phyloP scores from a whole-genome alignment of 2,329 filamentous ascomycete genomes.

The Metarhizium brunneum region DNA sequence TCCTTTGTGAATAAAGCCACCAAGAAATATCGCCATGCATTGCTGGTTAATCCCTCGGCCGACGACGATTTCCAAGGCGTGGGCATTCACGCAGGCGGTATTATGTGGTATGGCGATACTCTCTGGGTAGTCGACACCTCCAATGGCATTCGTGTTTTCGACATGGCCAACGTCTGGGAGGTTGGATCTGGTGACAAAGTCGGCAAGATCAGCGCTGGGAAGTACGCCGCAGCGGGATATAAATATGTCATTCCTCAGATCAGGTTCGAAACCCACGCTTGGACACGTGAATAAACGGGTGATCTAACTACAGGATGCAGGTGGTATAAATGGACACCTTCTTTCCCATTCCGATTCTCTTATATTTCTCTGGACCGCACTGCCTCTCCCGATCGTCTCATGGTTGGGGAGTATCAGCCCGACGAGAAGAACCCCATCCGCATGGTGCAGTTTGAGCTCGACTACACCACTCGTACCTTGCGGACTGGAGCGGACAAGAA shows the following conservation, averaged over 20 bases:
- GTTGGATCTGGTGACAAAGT: conserved; percentile 21
- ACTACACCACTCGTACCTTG: conserved; percentile 9
- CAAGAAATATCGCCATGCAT: conserved; percentile 21
- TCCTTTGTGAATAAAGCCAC: conserved; percentile 22
- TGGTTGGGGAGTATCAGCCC: conserved; percentile 19
- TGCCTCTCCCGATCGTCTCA: conserved; percentile 9
- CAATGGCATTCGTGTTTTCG: too few relatives aligned
- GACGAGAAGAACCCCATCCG: conserved; percentile 11
- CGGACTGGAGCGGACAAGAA: conserved; percentile 14
- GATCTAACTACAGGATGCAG: conserved; percentile 1
- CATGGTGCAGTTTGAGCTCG: background rate
- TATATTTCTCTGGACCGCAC: conserved; percentile 1
- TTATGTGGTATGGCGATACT: conserved; percentile 25
- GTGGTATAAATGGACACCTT: conserved; percentile 16
- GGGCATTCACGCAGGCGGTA: conserved; percentile 24
- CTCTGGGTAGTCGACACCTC: conserved; percentile 21
- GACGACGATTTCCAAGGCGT: conserved; percentile 23
- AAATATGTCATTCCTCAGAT: conserved; percentile 21
- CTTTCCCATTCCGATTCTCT: conserved; percentile 22
- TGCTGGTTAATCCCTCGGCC: conserved; percentile 24
- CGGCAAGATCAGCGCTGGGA: conserved; percentile 18
- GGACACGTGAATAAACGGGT: background rate
- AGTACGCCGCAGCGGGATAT: conserved; percentile 9
- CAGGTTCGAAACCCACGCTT: conserved; percentile 12
- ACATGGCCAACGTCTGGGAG: conserved; percentile 21